These are phyloP conservation scores for Umbelopsis sp. DNA, from an alignment of 192 early-diverging fungal species.

Conservation along the genomic window DNA sequence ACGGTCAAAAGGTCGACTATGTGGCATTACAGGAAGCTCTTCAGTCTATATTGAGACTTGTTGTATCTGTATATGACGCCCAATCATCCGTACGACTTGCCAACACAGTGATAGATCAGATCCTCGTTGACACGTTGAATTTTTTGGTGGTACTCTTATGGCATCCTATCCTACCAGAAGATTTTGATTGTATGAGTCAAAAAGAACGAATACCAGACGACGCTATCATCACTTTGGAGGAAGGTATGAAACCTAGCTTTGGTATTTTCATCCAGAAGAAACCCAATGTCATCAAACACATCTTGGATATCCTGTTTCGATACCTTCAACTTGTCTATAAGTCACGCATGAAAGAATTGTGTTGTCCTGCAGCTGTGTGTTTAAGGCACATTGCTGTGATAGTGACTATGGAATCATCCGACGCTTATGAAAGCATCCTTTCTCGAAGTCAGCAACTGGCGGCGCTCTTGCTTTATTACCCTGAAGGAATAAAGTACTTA, in stretches of 20 bases:
- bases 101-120: not conserved
- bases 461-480: not conserved
- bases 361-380: not conserved
- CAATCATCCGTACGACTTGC: not conserved
- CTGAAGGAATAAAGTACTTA: not conserved
- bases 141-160: not conserved
- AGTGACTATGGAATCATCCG: not conserved
- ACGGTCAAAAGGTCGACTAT: not conserved
- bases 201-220: not conserved
- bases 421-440: not conserved
- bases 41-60: not conserved
- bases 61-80: not conserved
- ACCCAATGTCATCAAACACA: not conserved
- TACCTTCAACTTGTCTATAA: not conserved
- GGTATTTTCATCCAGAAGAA: not conserved
- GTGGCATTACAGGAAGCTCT: not conserved
- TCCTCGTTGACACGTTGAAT: not conserved
- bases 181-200: not conserved
- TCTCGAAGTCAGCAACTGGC: not conserved
- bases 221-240: slow-evolving; percentile 8
- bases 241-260: not conserved
- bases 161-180: slow-evolving; percentile 8
- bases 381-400: slow-evolving; percentile 1
- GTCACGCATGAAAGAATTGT: not conserved
- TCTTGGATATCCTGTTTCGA: slow-evolving; percentile 3